Base-by-base conservation (phyloP, 306 rosid species). In the Leucaena leucocephala region DNA sequence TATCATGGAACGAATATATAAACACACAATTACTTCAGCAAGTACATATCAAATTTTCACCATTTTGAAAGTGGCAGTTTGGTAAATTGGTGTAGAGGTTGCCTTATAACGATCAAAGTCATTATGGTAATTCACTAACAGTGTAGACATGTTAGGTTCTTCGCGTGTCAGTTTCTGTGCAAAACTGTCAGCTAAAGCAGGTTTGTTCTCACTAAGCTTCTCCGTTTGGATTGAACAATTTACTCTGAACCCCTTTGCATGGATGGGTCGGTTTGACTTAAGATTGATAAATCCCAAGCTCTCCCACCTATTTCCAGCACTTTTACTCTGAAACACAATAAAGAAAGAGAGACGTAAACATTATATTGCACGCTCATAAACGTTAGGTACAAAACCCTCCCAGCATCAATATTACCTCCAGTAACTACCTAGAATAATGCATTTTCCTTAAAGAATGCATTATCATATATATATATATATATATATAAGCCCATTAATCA, bases 121-220 rank as follows among this genome's bases (percentile, higher is more conserved):
- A 46, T 46, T 46, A 11, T 46, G 16, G 16, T 46, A 46, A 46
- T 12, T 46, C 6, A 46, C 15, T 4, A 46, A 11, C 50, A 46
- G 59, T 8, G 97, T 94, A 44, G 98, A 88, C 68, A 94, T 75
- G 64, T 87, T 85, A 17, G 97, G 95, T 81, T 92, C 94, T 81
- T 92, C 94, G 71, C 63, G 43, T 57, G 67, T 81, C 86, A 78
- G 88, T 82, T 79, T 72, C 59, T 87, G 95, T 90, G 80, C 61
- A 67, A 81, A 55, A 46, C 54, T 85, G 40, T 84, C 89, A 59
- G 64, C 84, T 77, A 88, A 71, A 34, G 91, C 80, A 14, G 91
- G 82, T 12, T 87, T 38, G 61, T 86, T 81, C 58, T 77, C 85
- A 76, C 89, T 89, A 90, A 87, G 14, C 14, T 44, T 88, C 70